Base-by-base conservation (phyloP, 2,329 filamentous ascomycete genomes). In the Clarireedia paspali region DNA sequence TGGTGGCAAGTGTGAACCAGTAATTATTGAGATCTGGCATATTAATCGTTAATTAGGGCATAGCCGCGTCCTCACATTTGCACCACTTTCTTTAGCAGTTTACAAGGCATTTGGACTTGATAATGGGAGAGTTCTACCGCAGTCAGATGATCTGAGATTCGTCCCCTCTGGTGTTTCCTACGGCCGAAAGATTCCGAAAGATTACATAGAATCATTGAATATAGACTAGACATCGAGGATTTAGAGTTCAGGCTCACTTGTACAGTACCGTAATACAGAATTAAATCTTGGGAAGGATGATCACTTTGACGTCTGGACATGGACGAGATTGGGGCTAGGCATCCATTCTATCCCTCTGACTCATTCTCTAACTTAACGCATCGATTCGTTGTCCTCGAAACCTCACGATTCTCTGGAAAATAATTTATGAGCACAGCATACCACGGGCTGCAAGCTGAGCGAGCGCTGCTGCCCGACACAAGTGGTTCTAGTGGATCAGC, bases 51-150 rank as follows among this genome's bases (percentile, higher is more conserved):
- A 12, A 20, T 1, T 55, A 88, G 85, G 83, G 5, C 88, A 91
- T 67, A 90, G 89, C 66, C 74, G 80, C 50, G 77, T 91, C 40
- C 78, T 88, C 68, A 80, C 80, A 6, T 87, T 81, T 65, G 77
- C 83, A 1, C 78, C 83, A 4, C 80, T 89, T 15, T 70, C 79
- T 7, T 70, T 87, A 40, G 85, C 85, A 2, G 77, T 88, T 6
- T 55, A 85, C 74, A 78, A 84, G 57, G 81, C 81, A 1, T 89
- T 89, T 69, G 80, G 79, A 26, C 51, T 66, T 53, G 65, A 73
- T 66, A 53, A 63, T 68, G 49, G 63, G 23, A 49, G 62, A 15
- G 50, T 36, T 10, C 46, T 62, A n/a, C 60, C 60, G 20, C 27
- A 34, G 20, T 47, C 24, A 57, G 26, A 14, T 34, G n/a, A 9